These are phyloP conservation scores for Tricholomella constricta DNA, from an alignment of 768 basidiomycete genomes.

Conservation along the genomic window DNA sequence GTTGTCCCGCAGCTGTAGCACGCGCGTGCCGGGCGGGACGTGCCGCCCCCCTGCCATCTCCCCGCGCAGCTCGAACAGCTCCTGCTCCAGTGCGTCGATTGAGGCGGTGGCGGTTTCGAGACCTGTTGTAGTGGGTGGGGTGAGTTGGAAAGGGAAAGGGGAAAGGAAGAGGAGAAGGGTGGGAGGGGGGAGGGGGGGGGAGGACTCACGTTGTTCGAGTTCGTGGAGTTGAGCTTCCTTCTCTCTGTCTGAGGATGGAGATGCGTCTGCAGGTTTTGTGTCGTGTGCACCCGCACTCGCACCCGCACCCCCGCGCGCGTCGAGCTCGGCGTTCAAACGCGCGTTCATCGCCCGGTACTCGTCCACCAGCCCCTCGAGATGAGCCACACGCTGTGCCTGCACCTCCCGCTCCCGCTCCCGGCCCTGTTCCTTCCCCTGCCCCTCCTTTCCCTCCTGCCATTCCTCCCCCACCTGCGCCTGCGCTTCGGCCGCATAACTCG, in stretches of 20 bases:
- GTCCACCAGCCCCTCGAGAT: constrained; percentile 4
- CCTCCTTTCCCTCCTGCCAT: too few relatives aligned
- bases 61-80: constrained; percentile 74
- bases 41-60: constrained; percentile 77
- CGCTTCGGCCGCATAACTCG: constrained; percentile 11
- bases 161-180: not conserved
- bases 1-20: constrained; percentile 16
- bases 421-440: not conserved
- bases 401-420: not conserved
- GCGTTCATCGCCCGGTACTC: constrained; percentile 4
- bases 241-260: too few relatives aligned
- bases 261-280: too few relatives aligned
- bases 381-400: not conserved
- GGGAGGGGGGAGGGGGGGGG: not conserved
- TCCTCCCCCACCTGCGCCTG: too few relatives aligned
- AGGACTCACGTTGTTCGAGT: constrained; percentile 13
- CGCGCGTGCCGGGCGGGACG: constrained; percentile 17
- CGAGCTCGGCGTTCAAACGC: not conserved
- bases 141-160: not conserved
- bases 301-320: constrained; percentile 1
- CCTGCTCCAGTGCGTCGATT: constrained; percentile 76
- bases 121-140: constrained; percentile 20
- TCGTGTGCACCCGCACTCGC: not conserved
- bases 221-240: too few relatives aligned
- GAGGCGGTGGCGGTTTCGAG: constrained; percentile 38